phyloP scores from a whole-genome alignment of 495 filamentous ascomycete genomes.

The Penicillium robsamsonii region DNA sequence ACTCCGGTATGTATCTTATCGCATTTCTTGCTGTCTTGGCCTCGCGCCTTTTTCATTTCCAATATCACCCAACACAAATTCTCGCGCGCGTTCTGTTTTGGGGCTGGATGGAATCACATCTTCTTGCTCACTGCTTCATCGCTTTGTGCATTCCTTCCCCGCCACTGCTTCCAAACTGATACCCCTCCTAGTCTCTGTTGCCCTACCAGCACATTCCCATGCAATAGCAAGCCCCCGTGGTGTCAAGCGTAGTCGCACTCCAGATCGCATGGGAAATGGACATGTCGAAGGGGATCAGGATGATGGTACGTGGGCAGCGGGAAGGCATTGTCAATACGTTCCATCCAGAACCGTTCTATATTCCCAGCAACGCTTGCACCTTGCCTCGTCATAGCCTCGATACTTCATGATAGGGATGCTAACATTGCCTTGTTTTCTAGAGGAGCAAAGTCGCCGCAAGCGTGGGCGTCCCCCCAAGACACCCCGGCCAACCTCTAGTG shows the following conservation, averaged over 20 bases:
- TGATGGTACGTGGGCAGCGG: slow-evolving; percentile 69
- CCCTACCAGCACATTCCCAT: slow-evolving; percentile 43
- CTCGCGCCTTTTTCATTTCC: slow-evolving; percentile 16
- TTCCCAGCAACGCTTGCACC: neutral
- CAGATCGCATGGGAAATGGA: slow-evolving; percentile 68
- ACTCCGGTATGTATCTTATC: slow-evolving; percentile 50
- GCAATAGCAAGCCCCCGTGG: slow-evolving; percentile 65
- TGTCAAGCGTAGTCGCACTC: slow-evolving; percentile 90
- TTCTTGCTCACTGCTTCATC: neutral
- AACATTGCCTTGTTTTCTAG: slow-evolving; percentile 33
- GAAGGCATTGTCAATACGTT: slow-evolving; percentile 10
- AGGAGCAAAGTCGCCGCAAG: slow-evolving; percentile 79
- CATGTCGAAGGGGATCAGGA: slow-evolving; percentile 63
- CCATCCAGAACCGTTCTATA: slow-evolving; percentile 3
- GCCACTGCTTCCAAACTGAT: slow-evolving; percentile 41
- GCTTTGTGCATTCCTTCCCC: slow-evolving; percentile 11
- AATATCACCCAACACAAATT: slow-evolving; percentile 1
- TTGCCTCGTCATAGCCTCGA: neutral
- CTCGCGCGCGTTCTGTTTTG: neutral
- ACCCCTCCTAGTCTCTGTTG: slow-evolving; percentile 41
- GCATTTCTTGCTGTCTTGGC: slow-evolving; percentile 17
- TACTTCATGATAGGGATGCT: slow-evolving; percentile 3
- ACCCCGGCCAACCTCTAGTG: slow-evolving; percentile 52
- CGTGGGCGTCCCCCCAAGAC: slow-evolving; percentile 79
- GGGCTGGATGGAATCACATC: neutral